These are phyloP conservation scores for Starmerella sirachaensis DNA, from an alignment of 805 yeast species.

Conservation along the genomic window DNA sequence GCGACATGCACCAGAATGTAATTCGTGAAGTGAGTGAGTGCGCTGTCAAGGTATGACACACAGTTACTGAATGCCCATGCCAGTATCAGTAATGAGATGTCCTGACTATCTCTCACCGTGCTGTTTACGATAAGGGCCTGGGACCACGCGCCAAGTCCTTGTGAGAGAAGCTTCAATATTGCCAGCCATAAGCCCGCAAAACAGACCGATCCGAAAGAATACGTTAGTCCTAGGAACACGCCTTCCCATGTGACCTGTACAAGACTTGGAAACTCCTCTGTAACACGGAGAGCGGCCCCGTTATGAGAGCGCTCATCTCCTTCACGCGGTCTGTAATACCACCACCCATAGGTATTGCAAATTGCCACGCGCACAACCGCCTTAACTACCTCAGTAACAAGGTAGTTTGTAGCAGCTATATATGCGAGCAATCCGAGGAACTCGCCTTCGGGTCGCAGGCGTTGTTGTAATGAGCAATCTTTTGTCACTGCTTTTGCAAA, in stretches of 20 bases:
- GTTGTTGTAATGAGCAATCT: conserved; percentile 36
- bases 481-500: conserved; percentile 55
- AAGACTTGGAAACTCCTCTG: conserved; percentile 8
- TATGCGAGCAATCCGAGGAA: conserved; percentile 60
- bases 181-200: conserved; percentile 71
- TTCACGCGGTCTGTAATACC: conserved; percentile 64
- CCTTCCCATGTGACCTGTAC: conserved; percentile 10
- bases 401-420: conserved; percentile 72
- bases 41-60: conserved; percentile 58
- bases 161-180: conserved; percentile 44
- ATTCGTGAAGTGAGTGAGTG: conserved; percentile 74
- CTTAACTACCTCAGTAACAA: conserved; percentile 68
- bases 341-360: conserved; percentile 76
- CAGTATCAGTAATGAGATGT: conserved; percentile 16
- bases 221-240: conserved; percentile 65
- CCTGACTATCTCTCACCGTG: conserved; percentile 6
- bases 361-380: conserved; percentile 71
- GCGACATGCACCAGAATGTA: conserved; percentile 84
- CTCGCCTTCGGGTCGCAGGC: conserved; percentile 29
- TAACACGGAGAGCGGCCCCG: conserved; percentile 36
- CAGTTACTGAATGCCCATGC: conserved; percentile 27
- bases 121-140: conserved; percentile 15
- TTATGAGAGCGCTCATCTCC: conserved; percentile 17
- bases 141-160: conserved; percentile 12
- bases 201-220: conserved; percentile 81